Percentiles rank a stretch among this genome's conserved stretches.
Evolutionary conservation across 352 stramenopile species (phyloP).

Genomic region (Globisporangium paroecandrum): DNA sequence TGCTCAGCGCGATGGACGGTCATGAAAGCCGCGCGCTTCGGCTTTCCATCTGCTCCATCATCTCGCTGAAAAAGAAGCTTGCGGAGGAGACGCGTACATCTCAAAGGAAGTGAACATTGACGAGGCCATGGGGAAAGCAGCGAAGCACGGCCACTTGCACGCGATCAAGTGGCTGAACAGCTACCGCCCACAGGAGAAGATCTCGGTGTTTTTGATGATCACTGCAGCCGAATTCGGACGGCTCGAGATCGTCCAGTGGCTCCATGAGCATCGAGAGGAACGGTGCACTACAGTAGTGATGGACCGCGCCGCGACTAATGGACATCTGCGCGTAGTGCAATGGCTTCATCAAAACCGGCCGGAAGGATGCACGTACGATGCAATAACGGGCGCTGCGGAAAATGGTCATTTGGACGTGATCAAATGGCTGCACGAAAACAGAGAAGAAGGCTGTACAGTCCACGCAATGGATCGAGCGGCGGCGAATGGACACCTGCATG

Average conservation of each 20-base stretch:
- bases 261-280: slow-evolving; percentile 25
- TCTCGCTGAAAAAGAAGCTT: slow-evolving; percentile 24
- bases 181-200: slow-evolving; percentile 24
- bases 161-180: slow-evolving; percentile 31
- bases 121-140: slow-evolving; percentile 35
- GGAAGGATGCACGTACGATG: slow-evolving; percentile 35
- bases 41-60: slow-evolving; percentile 39
- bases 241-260: slow-evolving; percentile 33
- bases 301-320: slow-evolving; percentile 39
- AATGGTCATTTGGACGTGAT: slow-evolving; percentile 34
- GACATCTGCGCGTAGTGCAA: slow-evolving; percentile 32
- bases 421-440: slow-evolving; percentile 33
- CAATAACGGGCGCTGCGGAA: slow-evolving; percentile 39
- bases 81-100: slow-evolving; percentile 8
- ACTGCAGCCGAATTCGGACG: slow-evolving; percentile 31
- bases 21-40: slow-evolving; percentile 29
- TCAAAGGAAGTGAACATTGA: slow-evolving; percentile 29
- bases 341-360: slow-evolving; percentile 36
- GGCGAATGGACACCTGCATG: slow-evolving; percentile 37
- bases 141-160: slow-evolving; percentile 29
- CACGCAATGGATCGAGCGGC: slow-evolving; percentile 49
- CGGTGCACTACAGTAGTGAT: slow-evolving; percentile 31
- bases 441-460: slow-evolving; percentile 34
- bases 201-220: slow-evolving; percentile 42
- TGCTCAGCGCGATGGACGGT: slow-evolving; percentile 37